These are phyloP conservation scores for Aspergillus sp. DNA, from an alignment of 2,329 filamentous ascomycete species.

Conservation along the genomic window DNA sequence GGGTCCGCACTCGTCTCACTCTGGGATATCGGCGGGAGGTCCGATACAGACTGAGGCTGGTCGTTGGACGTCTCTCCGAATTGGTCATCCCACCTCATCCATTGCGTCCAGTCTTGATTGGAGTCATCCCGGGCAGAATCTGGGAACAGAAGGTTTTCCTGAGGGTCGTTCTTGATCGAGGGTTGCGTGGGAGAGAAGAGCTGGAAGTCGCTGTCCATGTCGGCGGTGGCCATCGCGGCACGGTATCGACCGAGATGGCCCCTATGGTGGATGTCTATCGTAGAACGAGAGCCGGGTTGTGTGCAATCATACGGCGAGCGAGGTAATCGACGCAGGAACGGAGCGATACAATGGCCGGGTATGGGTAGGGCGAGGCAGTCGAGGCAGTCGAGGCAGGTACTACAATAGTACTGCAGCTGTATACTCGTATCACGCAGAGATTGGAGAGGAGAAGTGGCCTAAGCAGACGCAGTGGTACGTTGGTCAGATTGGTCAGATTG, in stretches of 20 bases:
- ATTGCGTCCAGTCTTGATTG: conserved; percentile 36
- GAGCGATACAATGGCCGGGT: too few relatives aligned
- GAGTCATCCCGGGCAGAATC: conserved; percentile 17
- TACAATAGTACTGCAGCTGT: too few relatives aligned
- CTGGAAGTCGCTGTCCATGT: conserved; percentile 25
- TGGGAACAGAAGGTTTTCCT: conserved; percentile 11
- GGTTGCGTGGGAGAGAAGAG: conserved; percentile 20
- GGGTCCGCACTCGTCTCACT: conserved; percentile 14
- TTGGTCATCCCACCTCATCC: conserved; percentile 38
- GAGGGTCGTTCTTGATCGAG: conserved; percentile 11
- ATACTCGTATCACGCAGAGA: too few relatives aligned
- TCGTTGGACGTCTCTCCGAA: conserved; percentile 21
- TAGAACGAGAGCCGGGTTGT: too few relatives aligned
- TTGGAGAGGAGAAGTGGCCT: too few relatives aligned
- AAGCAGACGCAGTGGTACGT: too few relatives aligned
- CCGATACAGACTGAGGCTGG: conserved; percentile 14
- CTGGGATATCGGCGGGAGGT: conserved; percentile 18
- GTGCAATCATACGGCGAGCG: not conserved
- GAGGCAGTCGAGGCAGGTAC: too few relatives aligned
- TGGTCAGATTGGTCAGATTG: too few relatives aligned
- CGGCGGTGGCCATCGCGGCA: conserved; percentile 13
- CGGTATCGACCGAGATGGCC: not conserved
- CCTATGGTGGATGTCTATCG: too few relatives aligned
- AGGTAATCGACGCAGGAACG: too few relatives aligned
- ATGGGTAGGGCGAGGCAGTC: too few relatives aligned